Evolutionary conservation across 805 yeast species (phyloP).

Genomic region (Metschnikowia rubicola): DNA sequence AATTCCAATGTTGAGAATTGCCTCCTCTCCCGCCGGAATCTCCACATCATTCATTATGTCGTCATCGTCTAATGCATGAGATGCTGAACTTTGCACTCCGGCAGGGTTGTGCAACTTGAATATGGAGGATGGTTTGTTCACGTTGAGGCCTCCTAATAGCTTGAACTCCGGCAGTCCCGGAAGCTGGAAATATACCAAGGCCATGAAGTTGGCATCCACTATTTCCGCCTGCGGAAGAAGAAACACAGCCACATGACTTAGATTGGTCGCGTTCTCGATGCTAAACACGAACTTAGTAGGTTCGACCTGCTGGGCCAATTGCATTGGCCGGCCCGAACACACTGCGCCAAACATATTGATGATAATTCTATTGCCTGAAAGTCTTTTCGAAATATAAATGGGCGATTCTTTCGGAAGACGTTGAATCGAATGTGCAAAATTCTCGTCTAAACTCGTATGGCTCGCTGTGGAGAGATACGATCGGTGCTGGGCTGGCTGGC

Average conservation of each 20-base stretch:
- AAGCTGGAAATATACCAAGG: slow-evolving; percentile 84
- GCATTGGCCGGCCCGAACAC: slow-evolving; percentile 67
- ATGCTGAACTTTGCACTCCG: neutral
- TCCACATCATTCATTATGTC: slow-evolving; percentile 18
- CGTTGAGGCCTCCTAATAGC: slow-evolving; percentile 60
- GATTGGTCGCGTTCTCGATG: slow-evolving; percentile 58
- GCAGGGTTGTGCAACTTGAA: slow-evolving; percentile 62
- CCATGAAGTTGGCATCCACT: slow-evolving; percentile 65
- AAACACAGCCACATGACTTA: slow-evolving; percentile 81
- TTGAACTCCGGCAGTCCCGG: slow-evolving; percentile 60
- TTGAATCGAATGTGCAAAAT: too few relatives aligned
- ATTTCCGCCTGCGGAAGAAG: slow-evolving; percentile 74
- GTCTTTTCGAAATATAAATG: too few relatives aligned
- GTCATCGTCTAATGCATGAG: slow-evolving; percentile 31
- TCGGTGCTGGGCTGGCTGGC: neutral
- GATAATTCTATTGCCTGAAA: too few relatives aligned
- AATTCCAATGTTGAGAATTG: slow-evolving; percentile 62
- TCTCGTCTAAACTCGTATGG: neutral
- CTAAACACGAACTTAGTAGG: slow-evolving; percentile 61
- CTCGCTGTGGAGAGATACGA: neutral
- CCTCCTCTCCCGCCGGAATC: slow-evolving; percentile 16
- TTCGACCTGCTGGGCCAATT: slow-evolving; percentile 63
- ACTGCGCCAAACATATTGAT: slow-evolving; percentile 65
- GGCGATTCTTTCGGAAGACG: too few relatives aligned
- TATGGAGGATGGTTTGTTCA: slow-evolving; percentile 83